Evolutionary conservation across 306 rosid species (phyloP).

Genomic region (Begonia masoniana): DNA sequence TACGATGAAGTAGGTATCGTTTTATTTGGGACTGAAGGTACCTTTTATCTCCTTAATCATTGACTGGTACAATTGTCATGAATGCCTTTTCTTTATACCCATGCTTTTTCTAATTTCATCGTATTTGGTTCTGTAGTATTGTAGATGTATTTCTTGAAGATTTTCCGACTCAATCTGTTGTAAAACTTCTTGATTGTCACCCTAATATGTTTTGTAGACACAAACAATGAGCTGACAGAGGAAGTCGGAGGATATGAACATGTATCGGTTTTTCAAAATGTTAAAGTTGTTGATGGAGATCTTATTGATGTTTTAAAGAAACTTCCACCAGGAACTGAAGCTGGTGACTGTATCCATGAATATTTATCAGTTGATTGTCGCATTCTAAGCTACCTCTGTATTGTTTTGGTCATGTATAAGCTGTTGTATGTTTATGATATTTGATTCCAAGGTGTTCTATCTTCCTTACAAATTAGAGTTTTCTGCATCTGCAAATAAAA

Average conservation of each 20-base stretch:
- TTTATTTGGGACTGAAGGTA: constrained; percentile 78
- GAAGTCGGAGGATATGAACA: constrained; percentile 93
- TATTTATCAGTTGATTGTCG: too few relatives aligned
- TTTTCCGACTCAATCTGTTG: too few relatives aligned
- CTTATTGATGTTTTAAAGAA: constrained; percentile 49
- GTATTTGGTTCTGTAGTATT: too few relatives aligned
- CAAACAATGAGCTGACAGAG: constrained; percentile 59
- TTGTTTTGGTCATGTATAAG: too few relatives aligned
- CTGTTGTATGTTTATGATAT: too few relatives aligned
- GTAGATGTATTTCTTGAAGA: too few relatives aligned
- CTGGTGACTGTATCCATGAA: constrained; percentile 35
- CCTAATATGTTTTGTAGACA: constrained; percentile 32
- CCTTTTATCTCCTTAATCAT: constrained; percentile 2
- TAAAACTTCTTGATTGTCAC: background rate
- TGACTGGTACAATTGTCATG: background rate
- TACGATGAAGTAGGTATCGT: constrained; percentile 63
- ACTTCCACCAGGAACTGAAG: constrained; percentile 59
- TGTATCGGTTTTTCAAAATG: constrained; percentile 49
- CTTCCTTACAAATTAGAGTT: too few relatives aligned
- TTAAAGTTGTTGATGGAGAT: constrained; percentile 75
- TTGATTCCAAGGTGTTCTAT: too few relatives aligned
- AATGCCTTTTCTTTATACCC: background rate
- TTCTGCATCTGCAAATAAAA: too few relatives aligned
- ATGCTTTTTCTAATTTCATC: background rate
- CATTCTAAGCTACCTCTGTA: too few relatives aligned